Evolutionary conservation across 1,139 yeast genomes (phyloP).

Genomic region (Nakaseomyces kungkrabaensis): DNA sequence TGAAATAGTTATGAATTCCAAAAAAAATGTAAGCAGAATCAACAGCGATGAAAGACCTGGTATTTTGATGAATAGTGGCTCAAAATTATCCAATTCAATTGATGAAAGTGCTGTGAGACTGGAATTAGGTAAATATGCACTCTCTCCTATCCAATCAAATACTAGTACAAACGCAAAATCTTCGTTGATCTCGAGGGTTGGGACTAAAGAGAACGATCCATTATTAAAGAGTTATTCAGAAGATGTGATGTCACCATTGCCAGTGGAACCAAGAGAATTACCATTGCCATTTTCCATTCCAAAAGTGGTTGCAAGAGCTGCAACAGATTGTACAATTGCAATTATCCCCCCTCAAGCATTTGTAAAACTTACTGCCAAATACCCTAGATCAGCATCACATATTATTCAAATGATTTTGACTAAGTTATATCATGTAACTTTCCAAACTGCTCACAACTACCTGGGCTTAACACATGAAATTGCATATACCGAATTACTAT

Average conservation of each 20-base stretch:
- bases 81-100: neutral
- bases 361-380: slow-evolving; percentile 56
- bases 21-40: neutral
- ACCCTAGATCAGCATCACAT: slow-evolving; percentile 86
- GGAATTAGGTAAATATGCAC: neutral
- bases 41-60: neutral
- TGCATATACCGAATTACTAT: slow-evolving; percentile 59
- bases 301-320: slow-evolving; percentile 33
- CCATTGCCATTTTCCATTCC: slow-evolving; percentile 17
- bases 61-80: neutral
- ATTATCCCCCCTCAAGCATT: slow-evolving; percentile 84
- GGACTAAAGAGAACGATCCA: neutral
- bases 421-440: slow-evolving; percentile 78
- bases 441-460: slow-evolving; percentile 81
- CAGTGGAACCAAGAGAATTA: neutral
- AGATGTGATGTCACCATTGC: neutral
- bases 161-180: neutral
- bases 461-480: slow-evolving; percentile 78
- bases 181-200: neutral
- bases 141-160: neutral
- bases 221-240: neutral
- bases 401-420: slow-evolving; percentile 88
- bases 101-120: slow-evolving; percentile 1
- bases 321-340: slow-evolving; percentile 66
- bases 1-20: slow-evolving; percentile 4